phyloP scores from a whole-genome alignment of 805 yeast genomes.

The Cyberlindnera euphorbiiphila region DNA sequence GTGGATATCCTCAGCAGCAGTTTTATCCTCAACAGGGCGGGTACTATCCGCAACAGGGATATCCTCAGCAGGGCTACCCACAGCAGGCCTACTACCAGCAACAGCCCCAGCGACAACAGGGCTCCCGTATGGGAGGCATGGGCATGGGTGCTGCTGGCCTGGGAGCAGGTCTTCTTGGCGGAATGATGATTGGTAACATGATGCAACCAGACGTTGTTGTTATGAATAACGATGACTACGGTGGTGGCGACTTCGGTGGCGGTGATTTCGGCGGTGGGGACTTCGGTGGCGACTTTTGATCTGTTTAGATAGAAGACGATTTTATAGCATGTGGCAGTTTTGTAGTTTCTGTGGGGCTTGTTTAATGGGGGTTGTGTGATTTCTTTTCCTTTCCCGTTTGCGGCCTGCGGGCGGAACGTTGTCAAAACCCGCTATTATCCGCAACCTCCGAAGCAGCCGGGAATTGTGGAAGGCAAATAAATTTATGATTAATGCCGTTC shows the following conservation, averaged over 20 bases:
- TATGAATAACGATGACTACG: slow-evolving; percentile 29
- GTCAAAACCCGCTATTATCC: too few species aligned
- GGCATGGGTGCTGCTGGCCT: slow-evolving; percentile 27
- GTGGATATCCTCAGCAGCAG: slow-evolving; percentile 23
- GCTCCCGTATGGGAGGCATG: slow-evolving; percentile 28
- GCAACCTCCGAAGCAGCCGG: slow-evolving; percentile 4
- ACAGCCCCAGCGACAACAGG: slow-evolving; percentile 30
- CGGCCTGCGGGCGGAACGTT: too few species aligned
- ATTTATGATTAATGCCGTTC: not conserved
- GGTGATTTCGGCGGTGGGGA: slow-evolving; percentile 25
- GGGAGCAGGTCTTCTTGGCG: slow-evolving; percentile 31
- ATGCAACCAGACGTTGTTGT: slow-evolving; percentile 25
- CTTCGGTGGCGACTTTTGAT: slow-evolving; percentile 17
- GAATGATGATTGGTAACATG: slow-evolving; percentile 29
- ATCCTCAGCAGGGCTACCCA: slow-evolving; percentile 23
- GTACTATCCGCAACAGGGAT: slow-evolving; percentile 26
- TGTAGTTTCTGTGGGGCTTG: too few species aligned
- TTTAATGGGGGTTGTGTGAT: too few species aligned
- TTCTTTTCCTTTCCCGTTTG: too few species aligned
- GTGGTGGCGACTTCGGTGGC: slow-evolving; percentile 34
- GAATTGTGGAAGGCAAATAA: not conserved
- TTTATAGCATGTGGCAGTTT: too few species aligned
- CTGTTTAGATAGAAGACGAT: not conserved
- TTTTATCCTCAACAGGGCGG: slow-evolving; percentile 17
- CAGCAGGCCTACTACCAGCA: slow-evolving; percentile 26